Evolutionary conservation across 23 red algal species (phyloP).

Genomic region (Gracilaria domingensis): DNA sequence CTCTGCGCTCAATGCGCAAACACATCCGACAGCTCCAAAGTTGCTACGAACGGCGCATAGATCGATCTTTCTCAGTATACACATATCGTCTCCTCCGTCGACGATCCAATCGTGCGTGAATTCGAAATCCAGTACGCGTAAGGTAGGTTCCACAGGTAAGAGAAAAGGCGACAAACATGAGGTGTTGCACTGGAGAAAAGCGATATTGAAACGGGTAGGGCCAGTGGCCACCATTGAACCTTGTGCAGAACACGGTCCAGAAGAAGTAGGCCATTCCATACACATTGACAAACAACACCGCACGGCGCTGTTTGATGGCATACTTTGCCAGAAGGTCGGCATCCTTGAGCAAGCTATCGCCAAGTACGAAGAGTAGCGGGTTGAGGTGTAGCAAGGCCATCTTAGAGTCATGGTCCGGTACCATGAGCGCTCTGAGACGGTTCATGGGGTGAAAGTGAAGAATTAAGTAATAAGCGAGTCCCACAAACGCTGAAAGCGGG

Average conservation of each 20-base stretch:
- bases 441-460: constrained; percentile 79
- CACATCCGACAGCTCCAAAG: background rate
- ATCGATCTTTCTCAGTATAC: constrained; percentile 18
- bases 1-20: background rate
- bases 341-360: constrained; percentile 73
- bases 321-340: constrained; percentile 49
- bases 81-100: constrained; percentile 53
- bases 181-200: constrained; percentile 61
- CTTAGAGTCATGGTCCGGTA: constrained; percentile 71
- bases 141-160: constrained; percentile 30
- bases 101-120: constrained; percentile 58
- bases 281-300: constrained; percentile 28
- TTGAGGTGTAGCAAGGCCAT: constrained; percentile 78
- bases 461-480: constrained; percentile 72
- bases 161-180: constrained; percentile 38
- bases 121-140: constrained; percentile 31
- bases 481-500: constrained; percentile 56
- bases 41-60: background rate
- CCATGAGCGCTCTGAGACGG: constrained; percentile 51
- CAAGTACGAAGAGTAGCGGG: constrained; percentile 75
- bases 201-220: constrained; percentile 72
- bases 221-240: constrained; percentile 69
- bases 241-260: constrained; percentile 61
- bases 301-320: constrained; percentile 45
- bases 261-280: constrained; percentile 68